These are phyloP conservation scores for Penicillium decumbens DNA, from an alignment of 2,329 filamentous ascomycete genomes.

Conservation along the genomic window DNA sequence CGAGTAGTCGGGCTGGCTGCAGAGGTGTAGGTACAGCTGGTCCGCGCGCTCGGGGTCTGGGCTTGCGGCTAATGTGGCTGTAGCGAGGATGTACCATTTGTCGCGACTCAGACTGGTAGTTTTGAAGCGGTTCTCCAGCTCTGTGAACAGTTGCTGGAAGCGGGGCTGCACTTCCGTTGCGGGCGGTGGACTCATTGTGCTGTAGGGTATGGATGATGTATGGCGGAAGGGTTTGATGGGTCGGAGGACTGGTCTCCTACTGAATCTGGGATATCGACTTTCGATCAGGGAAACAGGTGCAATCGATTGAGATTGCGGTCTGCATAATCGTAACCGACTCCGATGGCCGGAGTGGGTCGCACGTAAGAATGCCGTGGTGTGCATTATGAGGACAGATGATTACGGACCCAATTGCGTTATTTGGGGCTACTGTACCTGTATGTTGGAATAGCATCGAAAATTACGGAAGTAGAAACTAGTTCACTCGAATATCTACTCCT, in stretches of 20 bases:
- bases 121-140: conserved; percentile 28
- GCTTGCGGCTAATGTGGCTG: conserved; percentile 48
- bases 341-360: conserved; percentile 15
- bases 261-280: background rate
- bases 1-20: conserved; percentile 45
- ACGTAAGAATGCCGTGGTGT: background rate
- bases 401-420: background rate
- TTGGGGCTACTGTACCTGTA: background rate
- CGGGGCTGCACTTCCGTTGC: conserved; percentile 23
- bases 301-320: background rate
- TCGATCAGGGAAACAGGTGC: background rate
- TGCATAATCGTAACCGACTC: conserved; percentile 3
- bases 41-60: conserved; percentile 50
- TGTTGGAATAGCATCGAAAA: background rate
- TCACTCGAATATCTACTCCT: background rate
- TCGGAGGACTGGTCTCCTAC: background rate
- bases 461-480: background rate
- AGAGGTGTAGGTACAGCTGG: conserved; percentile 55
- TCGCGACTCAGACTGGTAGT: conserved; percentile 22
- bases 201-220: background rate
- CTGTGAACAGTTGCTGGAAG: conserved; percentile 28
- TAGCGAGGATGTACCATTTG: conserved; percentile 35
- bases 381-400: background rate
- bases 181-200: conserved; percentile 15
- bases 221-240: background rate